Base-by-base conservation (phyloP, 2,329 filamentous ascomycete species). In the Fonsecaea monophora region DNA sequence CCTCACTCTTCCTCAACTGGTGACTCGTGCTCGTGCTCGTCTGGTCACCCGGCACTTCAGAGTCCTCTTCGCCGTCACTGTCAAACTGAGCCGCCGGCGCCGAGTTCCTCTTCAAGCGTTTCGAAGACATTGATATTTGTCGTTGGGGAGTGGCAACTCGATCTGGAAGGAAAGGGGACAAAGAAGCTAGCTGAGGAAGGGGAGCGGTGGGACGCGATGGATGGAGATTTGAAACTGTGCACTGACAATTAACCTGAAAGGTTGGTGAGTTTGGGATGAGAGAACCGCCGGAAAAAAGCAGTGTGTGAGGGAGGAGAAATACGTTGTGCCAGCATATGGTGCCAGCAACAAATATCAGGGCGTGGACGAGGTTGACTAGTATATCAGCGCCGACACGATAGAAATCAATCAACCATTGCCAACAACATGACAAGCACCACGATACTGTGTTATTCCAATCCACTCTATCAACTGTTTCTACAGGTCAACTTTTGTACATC, bases 1-100 rank as follows among this genome's bases (percentile, higher is more conserved):
- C 58, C 50, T 65, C 64, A 18, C 48, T 30, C 15, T 60, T 62
- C 32, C 40, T 58, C n/a, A 34, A 45, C 30, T 48, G 37, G 5
- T 45, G 9, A 4, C 30, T 54, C 42, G 37, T 34, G 35, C 48
- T 30, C 8, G 56, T 45, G 12, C 10, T 58, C 37, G 10, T n/a
- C 60, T 15, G 30, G 34, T 64, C 57, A 10, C 56, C 34, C 34
- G 58, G 15, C 18, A 37, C 50, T 4, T 12, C 15, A 7, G 32
- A 45, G n/a, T 59, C 61, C n/a, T 55, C 50, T 30, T 53, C 56
- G 12, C 25, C 18, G 18, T 25, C 18, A 10, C 45, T 50, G 18
- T 13, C 25, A 21, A 6, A 13, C 18, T 30, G 45, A 50, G 45
- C 45, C 37, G 37, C 12, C 21, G 45, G 45, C 10, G 21, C 21